Evolutionary conservation across 164 flowering plant species (phyloP), one percentile per base, ranked within the genome.

Genomic region (Vitis riparia): DNA sequence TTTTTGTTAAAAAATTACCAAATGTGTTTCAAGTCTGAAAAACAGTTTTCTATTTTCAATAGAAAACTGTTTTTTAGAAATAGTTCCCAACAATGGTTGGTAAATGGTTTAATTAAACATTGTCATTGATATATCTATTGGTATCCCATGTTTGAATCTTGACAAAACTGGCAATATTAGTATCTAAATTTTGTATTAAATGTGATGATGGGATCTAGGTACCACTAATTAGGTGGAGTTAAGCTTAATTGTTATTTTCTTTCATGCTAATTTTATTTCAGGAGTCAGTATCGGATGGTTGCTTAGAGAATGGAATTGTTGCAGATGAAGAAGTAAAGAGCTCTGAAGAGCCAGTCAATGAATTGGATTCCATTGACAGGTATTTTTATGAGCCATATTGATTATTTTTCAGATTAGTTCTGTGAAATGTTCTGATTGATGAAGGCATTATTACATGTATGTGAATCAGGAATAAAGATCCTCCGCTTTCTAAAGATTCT

Each of bases 261-360:
- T 65, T 51, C 51, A 47, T 30, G 32, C 16, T 23, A 8, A 61
- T 61, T 70, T 52, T 65, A 29, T 29, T 3, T 62, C 76, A 93
- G 98, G 97, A 88, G 49, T 72, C 87, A 6, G 78, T 75, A 60
- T 75, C 88, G 66, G 97, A 83, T 5, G 63, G 78, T 63, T 67
- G 75, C 77, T 84, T 56, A 65, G 88, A 78, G 57, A 85, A 78
- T 71, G 88, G 70, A 50, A 67, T 66, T 75, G 66, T 60, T 71
- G 57, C 68, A 44, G 52, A 71, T 72, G 92, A 86, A 66, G 77
- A 65, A 51, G 30, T 68, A 17, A 70, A 69, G 53, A 72, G 61
- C 73, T 76, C 75, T 53, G 68, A 66, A 37, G 44, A 47, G 27
- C 50, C 68, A 12, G 16, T 66, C 11, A 71, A 65, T 68, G 84